Conservation (phyloP, 208 protist species). For the Trypanosoma vivax region DNA sequence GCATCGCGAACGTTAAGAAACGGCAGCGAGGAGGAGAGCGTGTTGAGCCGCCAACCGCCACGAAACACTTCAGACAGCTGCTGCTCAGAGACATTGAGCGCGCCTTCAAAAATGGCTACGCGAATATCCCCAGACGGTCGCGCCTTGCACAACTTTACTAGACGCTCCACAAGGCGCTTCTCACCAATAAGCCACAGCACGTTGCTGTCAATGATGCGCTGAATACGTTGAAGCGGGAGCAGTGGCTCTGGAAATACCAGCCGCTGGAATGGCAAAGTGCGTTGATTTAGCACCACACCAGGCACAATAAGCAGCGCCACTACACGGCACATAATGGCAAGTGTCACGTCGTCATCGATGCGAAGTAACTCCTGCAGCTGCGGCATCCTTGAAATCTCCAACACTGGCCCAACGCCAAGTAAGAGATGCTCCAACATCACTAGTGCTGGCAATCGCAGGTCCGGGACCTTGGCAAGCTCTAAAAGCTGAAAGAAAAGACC, state of each 20-base stretch:
- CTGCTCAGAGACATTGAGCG: too few relatives aligned
- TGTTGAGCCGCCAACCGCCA: too few relatives aligned
- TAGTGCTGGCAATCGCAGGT: constrained; percentile 22
- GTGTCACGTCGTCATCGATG: constrained; percentile 18
- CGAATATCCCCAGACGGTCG: constrained; percentile 20
- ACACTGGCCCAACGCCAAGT: constrained; percentile 58
- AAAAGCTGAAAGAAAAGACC: constrained; percentile 68
- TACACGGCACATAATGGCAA: constrained; percentile 57
- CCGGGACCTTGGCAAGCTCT: constrained; percentile 45
- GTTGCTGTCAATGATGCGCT: constrained; percentile 80
- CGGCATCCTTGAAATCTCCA: constrained; percentile 66
- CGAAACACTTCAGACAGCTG: too few relatives aligned
- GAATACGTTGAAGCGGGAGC: constrained; percentile 44
- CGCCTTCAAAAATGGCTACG: background rate
- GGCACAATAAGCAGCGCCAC: constrained; percentile 67
- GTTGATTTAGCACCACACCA: constrained; percentile 32
- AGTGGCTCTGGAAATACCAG: constrained; percentile 53
- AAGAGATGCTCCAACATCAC: constrained; percentile 70
- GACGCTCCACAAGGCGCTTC: constrained; percentile 34
- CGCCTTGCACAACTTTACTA: constrained; percentile 66
- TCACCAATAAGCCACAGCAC: constrained; percentile 71
- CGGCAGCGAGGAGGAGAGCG: too few relatives aligned
- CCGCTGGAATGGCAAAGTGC: constrained; percentile 28
- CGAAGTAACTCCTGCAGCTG: constrained; percentile 46
- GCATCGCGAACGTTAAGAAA: too few relatives aligned